Percentiles rank a stretch among this genome's conserved stretches.
Conservation (phyloP, 371 early-diverging fungal genomes). For the Lichtheimia corymbifera region DNA sequence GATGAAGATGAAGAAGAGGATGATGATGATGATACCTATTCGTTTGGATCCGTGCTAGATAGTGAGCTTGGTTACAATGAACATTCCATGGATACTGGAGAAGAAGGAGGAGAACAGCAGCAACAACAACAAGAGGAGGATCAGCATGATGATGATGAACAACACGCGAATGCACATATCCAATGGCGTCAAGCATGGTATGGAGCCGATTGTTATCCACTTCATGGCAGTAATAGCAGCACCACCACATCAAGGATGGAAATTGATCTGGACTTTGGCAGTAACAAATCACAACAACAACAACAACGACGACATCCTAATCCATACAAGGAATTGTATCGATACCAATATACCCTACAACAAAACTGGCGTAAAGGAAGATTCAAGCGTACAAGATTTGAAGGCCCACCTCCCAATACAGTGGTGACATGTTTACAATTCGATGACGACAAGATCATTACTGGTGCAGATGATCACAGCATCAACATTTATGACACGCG, state of each 20-base stretch:
- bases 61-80: conserved; percentile 3
- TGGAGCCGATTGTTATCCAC: conserved; percentile 2
- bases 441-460: conserved; percentile 89
- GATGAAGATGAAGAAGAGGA: conserved; percentile 2
- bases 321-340: conserved; percentile 79
- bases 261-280: neutral
- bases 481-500: conserved; percentile 88
- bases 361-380: conserved; percentile 83
- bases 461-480: conserved; percentile 87
- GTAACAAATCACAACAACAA: neutral
- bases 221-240: neutral
- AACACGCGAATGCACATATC: neutral
- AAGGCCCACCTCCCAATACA: conserved; percentile 58
- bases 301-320: conserved; percentile 11
- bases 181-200: conserved; percentile 14
- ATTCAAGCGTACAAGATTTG: conserved; percentile 72
- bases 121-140: neutral
- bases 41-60: conserved; percentile 1
- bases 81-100: neutral
- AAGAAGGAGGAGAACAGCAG: neutral
- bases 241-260: conserved; percentile 1
- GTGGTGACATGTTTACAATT: conserved; percentile 96
- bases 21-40: neutral
- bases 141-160: neutral
- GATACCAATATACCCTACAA: conserved; percentile 74